These are phyloP conservation scores for Botrytis galanthina DNA, from an alignment of 2,329 filamentous ascomycete genomes.

Conservation along the genomic window DNA sequence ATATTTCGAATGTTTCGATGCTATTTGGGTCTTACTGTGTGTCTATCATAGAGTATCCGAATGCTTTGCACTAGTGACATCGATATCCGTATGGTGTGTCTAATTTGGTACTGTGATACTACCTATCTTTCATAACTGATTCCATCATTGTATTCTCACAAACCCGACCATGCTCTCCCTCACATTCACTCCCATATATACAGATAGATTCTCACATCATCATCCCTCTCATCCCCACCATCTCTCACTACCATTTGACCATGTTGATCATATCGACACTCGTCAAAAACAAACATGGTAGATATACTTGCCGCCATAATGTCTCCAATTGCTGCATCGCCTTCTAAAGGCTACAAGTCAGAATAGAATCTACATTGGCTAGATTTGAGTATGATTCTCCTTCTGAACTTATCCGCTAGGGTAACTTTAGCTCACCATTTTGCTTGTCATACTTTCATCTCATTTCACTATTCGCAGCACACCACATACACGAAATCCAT, in stretches of 20 bases:
- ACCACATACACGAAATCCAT: not conserved
- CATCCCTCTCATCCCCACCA: not conserved
- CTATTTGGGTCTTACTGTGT: not conserved
- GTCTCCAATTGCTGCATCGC: conserved; percentile 37
- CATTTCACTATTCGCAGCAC: not conserved
- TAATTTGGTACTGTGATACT: not conserved
- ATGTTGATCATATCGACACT: not conserved
- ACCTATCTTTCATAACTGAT: not conserved
- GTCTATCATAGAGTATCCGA: not conserved
- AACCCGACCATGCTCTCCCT: not conserved
- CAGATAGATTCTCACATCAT: not conserved
- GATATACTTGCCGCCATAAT: conserved; percentile 20
- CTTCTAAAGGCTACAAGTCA: conserved; percentile 63
- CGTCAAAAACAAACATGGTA: not conserved
- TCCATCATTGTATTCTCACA: not conserved
- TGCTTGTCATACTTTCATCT: not conserved
- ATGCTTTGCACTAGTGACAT: not conserved
- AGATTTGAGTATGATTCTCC: conserved; percentile 52
- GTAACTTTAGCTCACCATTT: too few relatives aligned
- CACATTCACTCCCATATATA: not conserved
- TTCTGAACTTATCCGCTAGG: not conserved
- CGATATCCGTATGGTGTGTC: not conserved
- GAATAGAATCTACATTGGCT: conserved; percentile 86
- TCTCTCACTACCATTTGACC: not conserved
- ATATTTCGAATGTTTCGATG: not conserved